Conservation (phyloP, 2,329 filamentous ascomycete species). For the Scedosporium minutisporum region DNA sequence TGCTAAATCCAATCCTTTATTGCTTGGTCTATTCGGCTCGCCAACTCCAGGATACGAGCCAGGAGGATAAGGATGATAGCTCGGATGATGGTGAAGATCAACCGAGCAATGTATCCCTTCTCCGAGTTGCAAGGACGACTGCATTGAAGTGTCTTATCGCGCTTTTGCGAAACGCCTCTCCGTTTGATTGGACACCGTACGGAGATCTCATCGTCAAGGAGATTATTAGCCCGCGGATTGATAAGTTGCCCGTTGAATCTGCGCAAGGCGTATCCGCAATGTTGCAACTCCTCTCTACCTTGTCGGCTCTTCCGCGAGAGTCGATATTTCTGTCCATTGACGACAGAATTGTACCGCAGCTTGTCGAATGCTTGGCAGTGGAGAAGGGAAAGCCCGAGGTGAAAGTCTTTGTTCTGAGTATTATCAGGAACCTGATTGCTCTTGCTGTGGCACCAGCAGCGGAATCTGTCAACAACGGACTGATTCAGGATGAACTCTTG, state of each 20-base stretch:
- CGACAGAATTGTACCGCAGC: slow-evolving; percentile 54
- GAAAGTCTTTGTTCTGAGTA: slow-evolving; percentile 68
- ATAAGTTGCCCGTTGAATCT: slow-evolving; percentile 73
- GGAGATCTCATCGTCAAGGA: slow-evolving; percentile 62
- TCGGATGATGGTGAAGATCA: slow-evolving; percentile 29
- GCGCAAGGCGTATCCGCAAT: slow-evolving; percentile 81
- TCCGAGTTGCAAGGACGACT: slow-evolving; percentile 56
- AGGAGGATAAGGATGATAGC: slow-evolving; percentile 23
- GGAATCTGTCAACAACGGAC: slow-evolving; percentile 46
- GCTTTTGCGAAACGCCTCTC: slow-evolving; percentile 64
- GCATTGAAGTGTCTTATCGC: slow-evolving; percentile 76
- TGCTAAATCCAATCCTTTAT: slow-evolving; percentile 72
- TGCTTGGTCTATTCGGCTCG: slow-evolving; percentile 66
- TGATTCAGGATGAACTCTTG: slow-evolving; percentile 47
- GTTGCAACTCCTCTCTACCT: slow-evolving; percentile 70
- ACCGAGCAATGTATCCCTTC: slow-evolving; percentile 43
- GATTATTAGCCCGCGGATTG: slow-evolving; percentile 65
- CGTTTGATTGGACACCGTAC: slow-evolving; percentile 64
- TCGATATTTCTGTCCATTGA: slow-evolving; percentile 57
- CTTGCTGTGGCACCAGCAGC: slow-evolving; percentile 45
- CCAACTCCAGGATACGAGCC: slow-evolving; percentile 35
- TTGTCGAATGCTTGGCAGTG: slow-evolving; percentile 63
- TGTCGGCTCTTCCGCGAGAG: slow-evolving; percentile 59
- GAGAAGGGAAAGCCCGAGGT: slow-evolving; percentile 78
- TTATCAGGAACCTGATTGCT: slow-evolving; percentile 61